A percentile compares a stretch with the other conserved stretches of the same genome.
Evolutionary conservation across 352 stramenopile genomes (phyloP).

Genomic region (Elongisporangium prolatum): DNA sequence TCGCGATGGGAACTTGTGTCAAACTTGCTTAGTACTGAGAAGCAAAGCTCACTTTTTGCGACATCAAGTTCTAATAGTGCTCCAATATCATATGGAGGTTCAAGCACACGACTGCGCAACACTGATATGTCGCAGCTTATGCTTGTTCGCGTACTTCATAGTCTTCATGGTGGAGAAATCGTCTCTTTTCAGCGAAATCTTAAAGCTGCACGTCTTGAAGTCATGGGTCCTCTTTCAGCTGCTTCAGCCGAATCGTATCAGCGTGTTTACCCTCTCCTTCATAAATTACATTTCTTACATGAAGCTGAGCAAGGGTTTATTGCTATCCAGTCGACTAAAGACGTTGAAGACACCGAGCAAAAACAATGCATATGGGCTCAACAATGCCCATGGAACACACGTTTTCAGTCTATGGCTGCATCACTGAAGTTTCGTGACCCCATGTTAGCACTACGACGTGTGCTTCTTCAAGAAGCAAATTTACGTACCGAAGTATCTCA

Average conservation of each 20-base stretch:
- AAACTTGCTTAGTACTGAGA: slow-evolving; percentile 70
- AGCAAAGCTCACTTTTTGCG: slow-evolving; percentile 55
- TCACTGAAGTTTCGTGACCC: slow-evolving; percentile 81
- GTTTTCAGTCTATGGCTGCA: slow-evolving; percentile 68
- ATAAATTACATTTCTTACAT: slow-evolving; percentile 75
- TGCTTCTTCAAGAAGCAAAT: slow-evolving; percentile 69
- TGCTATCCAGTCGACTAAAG: slow-evolving; percentile 31
- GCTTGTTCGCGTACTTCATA: slow-evolving; percentile 78
- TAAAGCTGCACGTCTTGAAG: slow-evolving; percentile 53
- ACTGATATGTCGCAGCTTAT: slow-evolving; percentile 73
- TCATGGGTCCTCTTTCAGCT: slow-evolving; percentile 67
- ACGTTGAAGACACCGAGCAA: slow-evolving; percentile 13
- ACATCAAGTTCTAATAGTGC: slow-evolving; percentile 16
- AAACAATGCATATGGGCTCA: slow-evolving; percentile 41
- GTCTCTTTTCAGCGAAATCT: slow-evolving; percentile 57
- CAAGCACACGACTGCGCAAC: slow-evolving; percentile 34
- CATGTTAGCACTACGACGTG: slow-evolving; percentile 74
- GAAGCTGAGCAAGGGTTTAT: slow-evolving; percentile 73
- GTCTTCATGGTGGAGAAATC: slow-evolving; percentile 52
- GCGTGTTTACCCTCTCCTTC: slow-evolving; percentile 64
- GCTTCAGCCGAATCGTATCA: slow-evolving; percentile 76
- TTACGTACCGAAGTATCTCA: slow-evolving; percentile 60
- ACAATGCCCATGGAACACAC: slow-evolving; percentile 63
- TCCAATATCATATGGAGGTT: background rate
- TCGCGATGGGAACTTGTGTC: slow-evolving; percentile 78